Evolutionary conservation across 306 rosid species (phyloP).

Genomic region (Rosa rugosa): DNA sequence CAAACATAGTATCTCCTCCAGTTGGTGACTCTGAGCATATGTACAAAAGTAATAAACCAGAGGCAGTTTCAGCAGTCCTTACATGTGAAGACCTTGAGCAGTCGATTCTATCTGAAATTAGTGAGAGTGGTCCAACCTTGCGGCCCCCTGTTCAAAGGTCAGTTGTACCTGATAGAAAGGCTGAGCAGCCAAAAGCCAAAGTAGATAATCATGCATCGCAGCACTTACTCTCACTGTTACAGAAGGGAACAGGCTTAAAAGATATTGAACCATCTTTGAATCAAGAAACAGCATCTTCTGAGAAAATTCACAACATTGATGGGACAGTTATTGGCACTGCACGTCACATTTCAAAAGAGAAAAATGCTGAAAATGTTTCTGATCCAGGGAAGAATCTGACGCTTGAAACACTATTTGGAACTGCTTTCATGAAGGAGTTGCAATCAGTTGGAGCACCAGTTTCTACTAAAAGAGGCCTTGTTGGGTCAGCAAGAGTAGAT

Average conservation of each 20-base stretch:
- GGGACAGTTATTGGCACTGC: constrained; percentile 35
- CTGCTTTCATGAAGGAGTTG: constrained; percentile 96
- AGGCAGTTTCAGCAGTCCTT: constrained; percentile 64
- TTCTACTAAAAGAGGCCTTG: constrained; percentile 70
- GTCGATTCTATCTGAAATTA: constrained; percentile 72
- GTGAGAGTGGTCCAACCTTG: constrained; percentile 41
- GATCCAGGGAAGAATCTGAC: constrained; percentile 60
- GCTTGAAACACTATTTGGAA: constrained; percentile 89
- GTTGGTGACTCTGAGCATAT: constrained; percentile 44
- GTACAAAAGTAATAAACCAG: constrained; percentile 51
- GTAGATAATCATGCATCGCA: constrained; percentile 72
- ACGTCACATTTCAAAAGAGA: constrained; percentile 49
- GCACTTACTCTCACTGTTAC: constrained; percentile 84
- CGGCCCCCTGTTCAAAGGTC: constrained; percentile 41
- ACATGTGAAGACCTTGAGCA: constrained; percentile 97
- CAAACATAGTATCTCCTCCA: constrained; percentile 35
- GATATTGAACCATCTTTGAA: constrained; percentile 40
- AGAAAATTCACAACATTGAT: constrained; percentile 38
- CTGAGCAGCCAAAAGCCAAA: constrained; percentile 44
- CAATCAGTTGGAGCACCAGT: constrained; percentile 98
- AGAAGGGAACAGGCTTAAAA: constrained; percentile 55
- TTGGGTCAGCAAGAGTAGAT: constrained; percentile 57
- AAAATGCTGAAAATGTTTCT: constrained; percentile 43
- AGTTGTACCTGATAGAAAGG: constrained; percentile 45
- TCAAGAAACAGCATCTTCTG: constrained; percentile 33